phyloP scores from a whole-genome alignment of 148 eudicot species.

The Amaranthus palmeri region DNA sequence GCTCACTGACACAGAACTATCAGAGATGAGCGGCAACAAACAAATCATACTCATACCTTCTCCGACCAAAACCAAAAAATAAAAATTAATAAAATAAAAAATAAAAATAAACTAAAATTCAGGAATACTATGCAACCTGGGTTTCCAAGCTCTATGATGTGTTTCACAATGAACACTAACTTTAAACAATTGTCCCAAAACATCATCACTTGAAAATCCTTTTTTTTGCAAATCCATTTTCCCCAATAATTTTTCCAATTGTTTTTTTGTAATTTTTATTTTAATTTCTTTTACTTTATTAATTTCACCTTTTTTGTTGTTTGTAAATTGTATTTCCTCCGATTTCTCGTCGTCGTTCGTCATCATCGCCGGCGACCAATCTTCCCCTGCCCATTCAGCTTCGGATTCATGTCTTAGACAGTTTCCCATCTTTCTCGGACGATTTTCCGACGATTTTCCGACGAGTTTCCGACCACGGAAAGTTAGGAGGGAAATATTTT shows the following conservation, averaged over 20 bases:
- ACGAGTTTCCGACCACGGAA: no score
- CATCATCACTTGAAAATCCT: constrained; percentile 33
- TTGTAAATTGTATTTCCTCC: constrained; percentile 2
- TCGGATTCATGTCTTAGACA: constrained; percentile 23
- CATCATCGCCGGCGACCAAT: constrained; percentile 16
- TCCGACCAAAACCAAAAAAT: no score
- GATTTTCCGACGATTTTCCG: not conserved
- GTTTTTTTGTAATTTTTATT: constrained; percentile 42
- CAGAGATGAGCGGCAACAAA: no score
- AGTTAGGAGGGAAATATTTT: no score
- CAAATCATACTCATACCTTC: no score
- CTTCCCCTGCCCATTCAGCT: constrained; percentile 34
- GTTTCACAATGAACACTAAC: constrained; percentile 29
- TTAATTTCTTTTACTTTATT: constrained; percentile 27
- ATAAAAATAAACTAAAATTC: constrained; percentile 22
- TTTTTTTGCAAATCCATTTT: constrained; percentile 9
- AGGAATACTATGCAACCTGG: constrained; percentile 48
- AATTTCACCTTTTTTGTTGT: not conserved
- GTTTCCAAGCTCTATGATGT: constrained; percentile 47
- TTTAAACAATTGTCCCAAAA: constrained; percentile 36
- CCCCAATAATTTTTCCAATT: constrained; percentile 30
- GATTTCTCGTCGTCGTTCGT: not conserved
- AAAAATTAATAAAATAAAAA: no score
- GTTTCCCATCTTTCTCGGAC: constrained; percentile 25
- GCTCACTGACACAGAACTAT: no score